phyloP scores from a whole-genome alignment of 345 rosid species.

The Ceriops zippeliana region DNA sequence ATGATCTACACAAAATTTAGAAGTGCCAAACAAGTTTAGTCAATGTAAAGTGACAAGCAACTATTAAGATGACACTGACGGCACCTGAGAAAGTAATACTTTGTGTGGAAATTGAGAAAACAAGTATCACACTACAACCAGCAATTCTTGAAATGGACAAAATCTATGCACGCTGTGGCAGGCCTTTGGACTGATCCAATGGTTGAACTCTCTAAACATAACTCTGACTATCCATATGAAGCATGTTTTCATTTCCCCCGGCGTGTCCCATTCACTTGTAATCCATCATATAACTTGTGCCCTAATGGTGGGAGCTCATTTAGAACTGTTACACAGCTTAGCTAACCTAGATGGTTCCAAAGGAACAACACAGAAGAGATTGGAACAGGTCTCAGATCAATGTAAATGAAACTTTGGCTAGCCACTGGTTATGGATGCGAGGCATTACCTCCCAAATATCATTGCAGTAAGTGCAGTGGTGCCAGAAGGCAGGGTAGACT shows the following conservation, averaged over 20 bases:
- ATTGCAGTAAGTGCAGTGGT: slow-evolving; percentile 85
- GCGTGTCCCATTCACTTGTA: too few species aligned
- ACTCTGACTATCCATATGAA: too few species aligned
- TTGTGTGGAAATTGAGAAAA: neutral
- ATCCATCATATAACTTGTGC: neutral
- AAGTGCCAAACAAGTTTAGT: neutral
- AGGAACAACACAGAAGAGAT: neutral
- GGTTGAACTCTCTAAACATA: too few species aligned
- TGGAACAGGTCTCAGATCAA: neutral
- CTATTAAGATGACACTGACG: too few species aligned
- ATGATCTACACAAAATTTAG: slow-evolving; percentile 42
- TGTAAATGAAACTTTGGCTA: neutral
- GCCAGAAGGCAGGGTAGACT: slow-evolving; percentile 60
- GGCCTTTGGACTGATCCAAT: too few species aligned
- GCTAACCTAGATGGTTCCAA: neutral
- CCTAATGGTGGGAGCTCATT: neutral
- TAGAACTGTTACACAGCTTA: neutral
- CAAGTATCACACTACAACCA: neutral
- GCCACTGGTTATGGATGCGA: neutral
- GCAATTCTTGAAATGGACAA: too few species aligned
- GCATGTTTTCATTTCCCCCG: too few species aligned
- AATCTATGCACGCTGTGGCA: too few species aligned
- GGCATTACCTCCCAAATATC: slow-evolving; percentile 63
- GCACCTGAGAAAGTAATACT: too few species aligned
- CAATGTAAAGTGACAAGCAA: too few species aligned